These are phyloP conservation scores for Komagataella mondaviorum DNA, from an alignment of 805 yeast genomes.

Conservation along the genomic window DNA sequence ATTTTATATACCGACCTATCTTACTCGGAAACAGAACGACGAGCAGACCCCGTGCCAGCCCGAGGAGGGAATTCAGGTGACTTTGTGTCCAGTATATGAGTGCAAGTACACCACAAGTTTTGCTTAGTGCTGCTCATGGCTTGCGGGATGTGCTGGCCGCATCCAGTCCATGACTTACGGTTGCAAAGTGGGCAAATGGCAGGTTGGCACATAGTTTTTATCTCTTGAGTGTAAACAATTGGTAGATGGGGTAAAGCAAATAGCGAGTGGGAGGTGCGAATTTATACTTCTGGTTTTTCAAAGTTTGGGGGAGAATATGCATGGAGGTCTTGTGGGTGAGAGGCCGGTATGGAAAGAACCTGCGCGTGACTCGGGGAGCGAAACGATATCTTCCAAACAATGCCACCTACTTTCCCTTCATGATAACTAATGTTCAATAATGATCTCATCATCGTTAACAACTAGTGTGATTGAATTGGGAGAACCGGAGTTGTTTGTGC, in stretches of 20 bases:
- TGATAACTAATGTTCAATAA: not conserved
- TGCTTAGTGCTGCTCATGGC: constrained; percentile 42
- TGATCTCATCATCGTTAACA: not conserved
- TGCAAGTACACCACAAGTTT: constrained; percentile 42
- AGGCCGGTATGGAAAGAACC: not conserved
- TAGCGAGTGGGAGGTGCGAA: not conserved
- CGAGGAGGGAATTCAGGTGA: constrained; percentile 39
- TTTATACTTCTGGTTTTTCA: not conserved
- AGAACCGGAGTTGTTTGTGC: not conserved
- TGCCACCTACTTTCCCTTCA: not conserved
- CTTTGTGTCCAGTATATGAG: constrained; percentile 23
- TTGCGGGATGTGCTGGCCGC: constrained; percentile 37
- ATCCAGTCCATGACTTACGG: constrained; percentile 53
- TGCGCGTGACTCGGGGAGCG: not conserved
- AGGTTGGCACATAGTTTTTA: constrained; percentile 16
- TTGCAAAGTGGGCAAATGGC: constrained; percentile 26
- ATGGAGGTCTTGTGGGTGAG: not conserved
- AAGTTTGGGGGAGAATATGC: not conserved
- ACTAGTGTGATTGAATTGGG: not conserved
- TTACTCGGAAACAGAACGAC: constrained; percentile 15
- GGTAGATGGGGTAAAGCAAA: not conserved
- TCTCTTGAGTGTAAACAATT: not conserved
- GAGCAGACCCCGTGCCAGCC: constrained; percentile 49
- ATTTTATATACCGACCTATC: not conserved
- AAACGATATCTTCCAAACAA: not conserved